Evolutionary conservation across 1,284 basidiomycete genomes (phyloP), one percentile per base, ranked within the genome.

Genomic region (Heterobasidion annosum): DNA sequence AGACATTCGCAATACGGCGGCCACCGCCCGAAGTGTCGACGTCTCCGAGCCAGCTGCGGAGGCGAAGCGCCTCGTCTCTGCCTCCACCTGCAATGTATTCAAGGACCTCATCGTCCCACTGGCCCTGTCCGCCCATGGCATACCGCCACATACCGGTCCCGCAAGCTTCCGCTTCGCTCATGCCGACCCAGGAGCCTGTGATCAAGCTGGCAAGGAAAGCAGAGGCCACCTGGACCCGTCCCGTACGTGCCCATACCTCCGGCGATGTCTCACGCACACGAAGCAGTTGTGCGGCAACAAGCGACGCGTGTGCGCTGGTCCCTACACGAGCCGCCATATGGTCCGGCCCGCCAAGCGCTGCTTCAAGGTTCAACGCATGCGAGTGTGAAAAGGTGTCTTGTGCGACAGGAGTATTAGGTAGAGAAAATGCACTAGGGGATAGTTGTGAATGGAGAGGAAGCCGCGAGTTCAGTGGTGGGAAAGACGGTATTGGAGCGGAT

Each of bases 331-430:
- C 73, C 4, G 83, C 82, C 82, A 89, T 87, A 52, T 76, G 73
- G 56, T 89, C 87, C 0, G 88, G 83, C 0, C 88, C 88, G 2
- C 88, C 88, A 2, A 90, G 77, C 4, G 85, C 77, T 0, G 79
- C 75, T 63, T 91, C 85, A 42, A 91, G 79, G 0, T 79, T 78
- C 16, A 88, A 71, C 0, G 85, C 85, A 69, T 90, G 86, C 0
- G 83, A 79, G 56, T 88, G 81, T 2, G 88, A 83, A 0, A 87
- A 88, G 0, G 85, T 88, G 60, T 91, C 88, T 65, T 86, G 84
- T 1, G 85, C 75, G 13, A 84, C 81, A 3, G 87, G 85, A 12
- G 85, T 82, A 59, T 88, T 87, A n/a, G 85, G 79, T 3, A 91
- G 67, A 8, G 86, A 83, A 62, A 91, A 88, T 0, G 78, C 76